A percentile compares a stretch with the other conserved stretches of the same genome.
phyloP scores from a whole-genome alignment of 305 asterid species.

The Fraxinus dipetala region DNA sequence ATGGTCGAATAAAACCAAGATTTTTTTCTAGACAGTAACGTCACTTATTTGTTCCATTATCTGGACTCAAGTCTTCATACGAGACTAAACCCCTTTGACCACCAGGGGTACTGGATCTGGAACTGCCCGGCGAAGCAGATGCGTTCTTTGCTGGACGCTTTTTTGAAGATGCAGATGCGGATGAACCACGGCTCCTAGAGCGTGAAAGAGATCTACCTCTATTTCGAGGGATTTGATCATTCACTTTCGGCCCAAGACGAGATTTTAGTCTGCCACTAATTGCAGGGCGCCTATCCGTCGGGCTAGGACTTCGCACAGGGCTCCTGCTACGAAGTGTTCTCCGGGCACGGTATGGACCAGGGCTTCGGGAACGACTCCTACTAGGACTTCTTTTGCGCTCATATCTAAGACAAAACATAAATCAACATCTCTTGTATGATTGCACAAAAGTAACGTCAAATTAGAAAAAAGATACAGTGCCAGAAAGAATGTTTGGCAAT shows the following conservation, averaged over 20 bases:
- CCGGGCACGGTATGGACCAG: constrained; percentile 44
- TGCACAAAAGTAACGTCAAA: not conserved
- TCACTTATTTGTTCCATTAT: constrained; percentile 39
- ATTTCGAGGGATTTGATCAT: constrained; percentile 27
- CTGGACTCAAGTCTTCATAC: constrained; percentile 70
- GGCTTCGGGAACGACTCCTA: constrained; percentile 76
- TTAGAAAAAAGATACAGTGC: not conserved
- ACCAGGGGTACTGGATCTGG: constrained; percentile 57
- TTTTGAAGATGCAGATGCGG: constrained; percentile 46
- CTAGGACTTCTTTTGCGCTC: constrained; percentile 63
- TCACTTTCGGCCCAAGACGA: constrained; percentile 69
- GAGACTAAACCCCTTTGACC: constrained; percentile 70
- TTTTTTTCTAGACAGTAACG: not conserved
- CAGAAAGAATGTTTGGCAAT: not conserved
- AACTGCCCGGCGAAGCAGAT: constrained; percentile 36
- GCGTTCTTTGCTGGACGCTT: constrained; percentile 37
- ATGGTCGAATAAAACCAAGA: not conserved
- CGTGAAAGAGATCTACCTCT: constrained; percentile 49
- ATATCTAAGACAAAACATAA: constrained; percentile 40
- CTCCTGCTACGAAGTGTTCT: constrained; percentile 56
- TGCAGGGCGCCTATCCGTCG: constrained; percentile 43
- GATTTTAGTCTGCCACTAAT: constrained; percentile 66
- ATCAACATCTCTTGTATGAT: not conserved
- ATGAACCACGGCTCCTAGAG: constrained; percentile 54
- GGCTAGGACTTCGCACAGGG: constrained; percentile 65